phyloP scores from a whole-genome alignment of 495 filamentous ascomycete species.

The Trichoderma orchidacearum region DNA sequence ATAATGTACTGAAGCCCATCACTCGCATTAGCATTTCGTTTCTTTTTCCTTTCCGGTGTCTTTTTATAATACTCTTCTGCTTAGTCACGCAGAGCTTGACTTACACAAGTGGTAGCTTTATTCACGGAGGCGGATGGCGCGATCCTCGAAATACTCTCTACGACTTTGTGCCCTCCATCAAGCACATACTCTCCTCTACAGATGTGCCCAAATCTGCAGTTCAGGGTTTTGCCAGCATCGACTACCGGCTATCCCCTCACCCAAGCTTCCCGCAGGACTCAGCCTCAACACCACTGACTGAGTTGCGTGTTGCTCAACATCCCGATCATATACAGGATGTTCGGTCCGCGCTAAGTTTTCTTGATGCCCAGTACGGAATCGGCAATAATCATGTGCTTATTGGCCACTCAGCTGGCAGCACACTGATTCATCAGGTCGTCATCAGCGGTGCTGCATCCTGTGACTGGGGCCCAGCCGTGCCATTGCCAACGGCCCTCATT shows the following conservation, averaged over 20 bases:
- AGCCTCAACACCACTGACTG: slow-evolving; percentile 8
- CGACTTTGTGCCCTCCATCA: slow-evolving; percentile 33
- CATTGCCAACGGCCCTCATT: slow-evolving; percentile 33
- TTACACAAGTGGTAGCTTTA: slow-evolving; percentile 12
- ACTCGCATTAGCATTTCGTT: no score
- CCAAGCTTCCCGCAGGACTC: slow-evolving; percentile 41
- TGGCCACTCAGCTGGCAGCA: slow-evolving; percentile 68
- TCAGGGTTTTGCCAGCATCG: slow-evolving; percentile 54
- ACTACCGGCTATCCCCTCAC: slow-evolving; percentile 71
- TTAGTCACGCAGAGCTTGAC: neutral
- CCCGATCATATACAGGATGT: slow-evolving; percentile 68
- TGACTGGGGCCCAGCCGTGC: slow-evolving; percentile 7
- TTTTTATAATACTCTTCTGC: neutral
- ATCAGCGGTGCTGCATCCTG: slow-evolving; percentile 19
- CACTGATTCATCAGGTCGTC: slow-evolving; percentile 55
- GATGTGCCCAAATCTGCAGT: slow-evolving; percentile 20
- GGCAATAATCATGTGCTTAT: slow-evolving; percentile 44
- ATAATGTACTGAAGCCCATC: neutral
- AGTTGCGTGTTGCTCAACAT: slow-evolving; percentile 35
- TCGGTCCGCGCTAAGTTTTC: slow-evolving; percentile 41
- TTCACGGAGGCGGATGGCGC: slow-evolving; percentile 86
- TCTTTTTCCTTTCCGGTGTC: neutral
- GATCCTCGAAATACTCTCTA: slow-evolving; percentile 49
- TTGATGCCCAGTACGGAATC: slow-evolving; percentile 42
- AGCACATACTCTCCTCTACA: slow-evolving; percentile 21